phyloP scores from a whole-genome alignment of 495 filamentous ascomycete species.

The Penicillium coprophilum region DNA sequence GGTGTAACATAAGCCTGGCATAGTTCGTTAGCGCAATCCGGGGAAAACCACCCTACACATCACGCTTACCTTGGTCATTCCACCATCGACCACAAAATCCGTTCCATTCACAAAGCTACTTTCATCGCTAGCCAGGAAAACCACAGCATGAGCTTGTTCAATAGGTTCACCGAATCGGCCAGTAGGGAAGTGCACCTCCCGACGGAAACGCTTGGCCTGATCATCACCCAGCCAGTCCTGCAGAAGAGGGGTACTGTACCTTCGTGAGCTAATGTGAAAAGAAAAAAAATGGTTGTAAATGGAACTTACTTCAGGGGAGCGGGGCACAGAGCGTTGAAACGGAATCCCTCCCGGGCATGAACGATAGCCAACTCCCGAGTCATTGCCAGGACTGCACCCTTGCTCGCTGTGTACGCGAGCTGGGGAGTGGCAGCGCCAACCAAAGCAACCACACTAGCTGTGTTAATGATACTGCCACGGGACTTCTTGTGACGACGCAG shows the following conservation, averaged over 20 bases:
- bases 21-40: conserved; percentile 15
- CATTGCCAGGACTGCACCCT: conserved; percentile 88
- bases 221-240: conserved; percentile 97
- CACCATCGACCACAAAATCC: conserved; percentile 96
- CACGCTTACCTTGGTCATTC: conserved; percentile 73
- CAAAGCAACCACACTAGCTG: conserved; percentile 87
- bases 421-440: conserved; percentile 94
- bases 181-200: conserved; percentile 91
- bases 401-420: conserved; percentile 91
- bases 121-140: conserved; percentile 94
- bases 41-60: not conserved
- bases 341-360: conserved; percentile 77
- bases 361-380: conserved; percentile 81
- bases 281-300: not conserved
- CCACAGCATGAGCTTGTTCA: conserved; percentile 89
- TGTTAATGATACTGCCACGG: conserved; percentile 86
- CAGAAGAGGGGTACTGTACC: conserved; percentile 66
- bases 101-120: conserved; percentile 89
- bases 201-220: conserved; percentile 72
- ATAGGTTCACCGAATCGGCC: conserved; percentile 96
- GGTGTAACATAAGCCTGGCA: conserved; percentile 82
- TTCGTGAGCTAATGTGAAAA: not conserved
- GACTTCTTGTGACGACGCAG: conserved; percentile 79
- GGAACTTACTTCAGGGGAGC: conserved; percentile 75
- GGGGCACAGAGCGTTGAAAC: conserved; percentile 91